Base-by-base conservation (phyloP, 257 asterid genomes). In the Linderniella brevidens region DNA sequence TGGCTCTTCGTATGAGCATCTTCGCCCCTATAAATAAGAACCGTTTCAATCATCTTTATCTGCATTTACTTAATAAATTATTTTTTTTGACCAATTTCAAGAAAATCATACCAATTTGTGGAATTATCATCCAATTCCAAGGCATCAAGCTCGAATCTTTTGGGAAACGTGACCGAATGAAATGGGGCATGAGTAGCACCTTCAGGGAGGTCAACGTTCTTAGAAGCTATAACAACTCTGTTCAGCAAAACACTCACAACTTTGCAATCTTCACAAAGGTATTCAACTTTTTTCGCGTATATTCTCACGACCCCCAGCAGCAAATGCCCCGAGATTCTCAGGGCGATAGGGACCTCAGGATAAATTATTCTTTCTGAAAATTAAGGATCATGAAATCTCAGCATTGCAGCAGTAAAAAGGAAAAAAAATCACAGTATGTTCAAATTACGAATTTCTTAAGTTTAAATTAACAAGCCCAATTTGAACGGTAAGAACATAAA, bases 251-350 rank as follows among this genome's bases (percentile, higher is more conserved):
- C 40, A 45, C 70, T 44, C 45, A 69, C 58, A 54, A 49, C 73
- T 36, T 67, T 66, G 72, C 87, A 81, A 41, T 81, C 94, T 49
- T 85, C 80, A 0, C 42, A 70, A 41, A 90, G 70, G 61, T 90
- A 90, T 37, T 90, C 93, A 11, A 90, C 86, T 65, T 90, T 76
- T 62, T 90, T 90, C 6, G 96, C 74, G 64, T 75, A 85, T 64
- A 90, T 81, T 36, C 96, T 72, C 47, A 79, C 99, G 60, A 90
- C 79, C n/a, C 99, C 96, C 43, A 85, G 90, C 49, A 90, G 67
- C 57, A 90, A 94, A 69, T 90, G 96, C 16, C 88, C 86, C 1
- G 94, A 90, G 78, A 75, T 71, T 65, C 98, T 82, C 63, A 90
- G 64, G 0, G 98, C 98, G 68, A 90, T 77, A 5, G 96, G 93